Conservation (phyloP, 2,329 filamentous ascomycete genomes). For the Emmonsiellopsis sp. region DNA sequence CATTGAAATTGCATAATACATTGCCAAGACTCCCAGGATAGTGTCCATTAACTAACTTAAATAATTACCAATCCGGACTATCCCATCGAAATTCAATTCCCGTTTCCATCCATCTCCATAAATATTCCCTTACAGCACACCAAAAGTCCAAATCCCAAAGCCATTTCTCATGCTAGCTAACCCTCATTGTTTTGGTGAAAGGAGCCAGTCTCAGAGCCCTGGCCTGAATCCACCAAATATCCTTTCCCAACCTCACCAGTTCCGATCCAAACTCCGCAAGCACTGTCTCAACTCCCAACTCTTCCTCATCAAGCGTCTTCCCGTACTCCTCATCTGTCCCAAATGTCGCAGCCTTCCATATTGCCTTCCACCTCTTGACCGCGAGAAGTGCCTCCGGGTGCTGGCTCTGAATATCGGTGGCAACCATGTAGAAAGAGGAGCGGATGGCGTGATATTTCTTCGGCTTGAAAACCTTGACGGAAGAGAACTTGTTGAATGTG, state of each 20-base stretch:
- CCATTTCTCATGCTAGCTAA: no score
- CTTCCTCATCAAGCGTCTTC: not conserved
- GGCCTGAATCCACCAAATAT: not conserved
- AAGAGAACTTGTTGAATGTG: slow-evolving; percentile 34
- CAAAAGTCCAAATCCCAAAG: no score
- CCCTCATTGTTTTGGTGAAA: not conserved
- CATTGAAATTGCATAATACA: no score
- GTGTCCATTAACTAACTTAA: no score
- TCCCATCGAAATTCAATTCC: no score
- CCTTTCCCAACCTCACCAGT: not conserved
- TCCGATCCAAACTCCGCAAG: not conserved
- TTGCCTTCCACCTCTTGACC: slow-evolving; percentile 33
- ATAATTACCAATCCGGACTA: no score
- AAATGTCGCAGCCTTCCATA: slow-evolving; percentile 35
- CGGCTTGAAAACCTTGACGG: slow-evolving; percentile 39
- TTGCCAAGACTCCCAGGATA: no score
- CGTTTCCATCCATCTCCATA: no score
- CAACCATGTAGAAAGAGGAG: slow-evolving; percentile 41
- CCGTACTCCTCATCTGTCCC: slow-evolving; percentile 5
- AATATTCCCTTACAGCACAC: no score
- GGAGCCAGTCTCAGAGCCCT: not conserved
- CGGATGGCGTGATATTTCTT: slow-evolving; percentile 28
- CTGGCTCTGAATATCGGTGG: slow-evolving; percentile 31
- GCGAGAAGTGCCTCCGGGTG: slow-evolving; percentile 25
- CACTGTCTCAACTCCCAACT: not conserved